phyloP scores from a whole-genome alignment of 352 stramenopile species.

The Globisporangium middletonii region DNA sequence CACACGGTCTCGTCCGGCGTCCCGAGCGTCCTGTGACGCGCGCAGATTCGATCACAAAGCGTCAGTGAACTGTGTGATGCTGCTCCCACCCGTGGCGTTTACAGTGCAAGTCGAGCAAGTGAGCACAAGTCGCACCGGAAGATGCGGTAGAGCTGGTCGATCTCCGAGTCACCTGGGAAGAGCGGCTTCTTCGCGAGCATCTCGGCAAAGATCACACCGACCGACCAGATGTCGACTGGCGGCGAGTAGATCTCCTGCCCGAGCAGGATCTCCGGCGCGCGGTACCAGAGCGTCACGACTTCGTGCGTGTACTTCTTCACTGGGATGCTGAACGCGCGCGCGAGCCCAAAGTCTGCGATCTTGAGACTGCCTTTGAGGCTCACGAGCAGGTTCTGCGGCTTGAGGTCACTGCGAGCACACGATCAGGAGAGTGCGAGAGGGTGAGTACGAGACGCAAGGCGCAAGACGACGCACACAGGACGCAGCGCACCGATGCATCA shows the following conservation, averaged over 20 bases:
- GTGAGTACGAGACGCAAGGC: background rate
- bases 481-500: conserved; percentile 77
- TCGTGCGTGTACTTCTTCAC: conserved; percentile 98
- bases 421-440: background rate
- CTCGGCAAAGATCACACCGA: conserved; percentile 84
- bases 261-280: conserved; percentile 97
- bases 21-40: conserved; percentile 72
- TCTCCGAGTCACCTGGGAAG: conserved; percentile 81
- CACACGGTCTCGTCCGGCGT: conserved; percentile 96
- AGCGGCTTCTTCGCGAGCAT: conserved; percentile 82
- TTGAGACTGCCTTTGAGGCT: conserved; percentile 93
- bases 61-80: background rate
- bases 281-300: conserved; percentile 99
- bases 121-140: conserved; percentile 38
- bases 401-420: conserved; percentile 86
- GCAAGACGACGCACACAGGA: background rate
- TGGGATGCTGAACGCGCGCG: conserved; percentile 94
- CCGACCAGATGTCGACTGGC: conserved; percentile 84
- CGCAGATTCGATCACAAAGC: background rate
- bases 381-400: conserved; percentile 98
- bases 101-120: background rate
- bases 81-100: background rate
- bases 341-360: conserved; percentile 98
- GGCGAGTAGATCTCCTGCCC: conserved; percentile 88
- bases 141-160: conserved; percentile 86